Evolutionary conservation across 2,329 filamentous ascomycete genomes (phyloP).

Genomic region (Volutella citrinella): DNA sequence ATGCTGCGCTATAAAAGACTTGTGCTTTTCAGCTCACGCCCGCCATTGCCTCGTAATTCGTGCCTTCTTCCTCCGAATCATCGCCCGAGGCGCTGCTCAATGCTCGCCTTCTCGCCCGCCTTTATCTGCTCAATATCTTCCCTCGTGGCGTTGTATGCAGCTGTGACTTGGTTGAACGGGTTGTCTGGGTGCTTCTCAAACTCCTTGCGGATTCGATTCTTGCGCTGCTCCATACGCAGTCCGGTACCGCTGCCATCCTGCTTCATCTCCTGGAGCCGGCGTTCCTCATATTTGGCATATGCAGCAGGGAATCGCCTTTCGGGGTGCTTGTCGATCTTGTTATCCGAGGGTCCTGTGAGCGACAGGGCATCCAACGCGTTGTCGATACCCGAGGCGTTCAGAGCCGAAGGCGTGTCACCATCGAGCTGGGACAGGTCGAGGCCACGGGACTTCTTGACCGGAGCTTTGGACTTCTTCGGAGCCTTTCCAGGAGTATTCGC

Average conservation of each 20-base stretch:
- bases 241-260: constrained; percentile 70
- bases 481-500: constrained; percentile 55
- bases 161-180: constrained; percentile 84
- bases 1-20: too few relatives aligned
- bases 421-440: constrained; percentile 77
- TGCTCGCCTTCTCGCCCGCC: constrained; percentile 66
- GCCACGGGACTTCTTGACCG: constrained; percentile 67
- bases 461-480: constrained; percentile 66
- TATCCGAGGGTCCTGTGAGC: constrained; percentile 54
- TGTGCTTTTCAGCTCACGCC: too few relatives aligned
- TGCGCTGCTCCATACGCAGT: constrained; percentile 77
- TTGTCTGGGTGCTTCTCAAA: constrained; percentile 95
- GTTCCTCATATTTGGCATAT: constrained; percentile 77
- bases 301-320: constrained; percentile 86
- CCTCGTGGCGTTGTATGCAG: constrained; percentile 71
- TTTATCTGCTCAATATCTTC: constrained; percentile 70
- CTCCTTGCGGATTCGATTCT: constrained; percentile 82
- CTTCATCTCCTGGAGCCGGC: constrained; percentile 80
- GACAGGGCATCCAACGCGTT: constrained; percentile 86
- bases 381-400: constrained; percentile 87
- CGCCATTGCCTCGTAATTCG: constrained; percentile 2
- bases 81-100: constrained; percentile 64
- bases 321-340: constrained; percentile 83
- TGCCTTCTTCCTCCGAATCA: too few relatives aligned
- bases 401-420: constrained; percentile 53